Base-by-base conservation (phyloP, 495 filamentous ascomycete species). In the Neurospora sp. region DNA sequence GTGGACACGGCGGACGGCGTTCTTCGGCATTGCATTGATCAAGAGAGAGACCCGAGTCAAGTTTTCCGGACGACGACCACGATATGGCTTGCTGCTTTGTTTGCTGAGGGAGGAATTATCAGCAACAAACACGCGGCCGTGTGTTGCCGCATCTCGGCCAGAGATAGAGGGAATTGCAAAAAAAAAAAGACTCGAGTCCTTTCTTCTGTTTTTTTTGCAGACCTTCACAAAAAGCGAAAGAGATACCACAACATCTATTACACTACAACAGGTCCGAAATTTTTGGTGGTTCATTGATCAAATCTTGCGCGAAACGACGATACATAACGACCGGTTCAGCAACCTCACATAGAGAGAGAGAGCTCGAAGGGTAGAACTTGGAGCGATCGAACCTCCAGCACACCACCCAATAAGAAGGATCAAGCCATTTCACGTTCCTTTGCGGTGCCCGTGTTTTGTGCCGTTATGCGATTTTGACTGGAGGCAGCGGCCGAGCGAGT, bases 1-100 rank as follows among this genome's bases (percentile, higher is more conserved):
- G 77, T 76, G 79, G 79, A 78, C 76, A 80, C 76, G 54, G 54
- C 54, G 79, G 78, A 81, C 73, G 79, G 79, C 79, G 79, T 81
- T 66, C 54, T 66, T 81, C 77, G 79, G 79, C 76, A 80, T 80
- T 81, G 79, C 79, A 81, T 81, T 80, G 79, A 74, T 77, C 79
- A 75, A 66, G 54, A 66, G 20, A 54, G 54, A 66, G 23, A 66
- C 54, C 54, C 54, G 54, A 66, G 54, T 66, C 54, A 66, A 66
- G 54, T 66, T 66, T 54, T 66, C 54, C 54, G 27, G 54, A 66
- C 54, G 12, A 62, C 54, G 14, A 66, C 54, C 54, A 66, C 54
- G 54, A 66, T 9, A 66, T 31, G 54, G 54, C 54, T 66, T 66
- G 23, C 27, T 35, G 54, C 6, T 66, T 60, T 60, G 49, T 60